Percentiles rank a stretch among this genome's conserved stretches.
Conservation (phyloP, 495 filamentous ascomycete genomes). For the Penicillium coffeae region DNA sequence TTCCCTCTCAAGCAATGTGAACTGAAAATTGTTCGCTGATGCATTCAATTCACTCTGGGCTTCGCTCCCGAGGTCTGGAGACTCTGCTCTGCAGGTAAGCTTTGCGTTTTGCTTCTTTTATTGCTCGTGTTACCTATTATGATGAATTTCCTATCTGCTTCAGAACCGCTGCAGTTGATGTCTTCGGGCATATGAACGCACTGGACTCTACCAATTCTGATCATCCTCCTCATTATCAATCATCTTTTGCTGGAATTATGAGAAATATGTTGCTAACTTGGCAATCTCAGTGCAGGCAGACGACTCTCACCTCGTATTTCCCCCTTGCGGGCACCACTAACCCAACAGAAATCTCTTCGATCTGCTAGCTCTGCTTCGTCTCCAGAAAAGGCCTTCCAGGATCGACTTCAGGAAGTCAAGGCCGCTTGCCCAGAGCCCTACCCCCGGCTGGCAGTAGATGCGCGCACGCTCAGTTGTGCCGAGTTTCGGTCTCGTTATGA, state of each 20-base stretch:
- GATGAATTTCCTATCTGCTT: constrained; percentile 50
- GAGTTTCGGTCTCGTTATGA: constrained; percentile 39
- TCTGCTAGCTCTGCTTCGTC: constrained; percentile 32
- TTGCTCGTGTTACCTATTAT: constrained; percentile 10
- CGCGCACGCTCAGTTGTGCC: constrained; percentile 29
- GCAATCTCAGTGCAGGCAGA: constrained; percentile 26
- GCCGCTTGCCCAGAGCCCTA: constrained; percentile 43
- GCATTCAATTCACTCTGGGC: constrained; percentile 37
- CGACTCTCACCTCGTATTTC: constrained; percentile 8
- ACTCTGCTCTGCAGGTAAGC: constrained; percentile 36
- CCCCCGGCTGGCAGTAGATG: constrained; percentile 42
- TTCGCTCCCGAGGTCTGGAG: constrained; percentile 22
- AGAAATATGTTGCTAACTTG: constrained; percentile 15
- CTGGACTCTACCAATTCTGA: constrained; percentile 21
- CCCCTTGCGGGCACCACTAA: constrained; percentile 18
- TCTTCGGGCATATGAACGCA: constrained; percentile 43
- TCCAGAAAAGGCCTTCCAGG: constrained; percentile 37
- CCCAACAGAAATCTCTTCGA: constrained; percentile 13
- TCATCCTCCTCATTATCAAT: constrained; percentile 1
- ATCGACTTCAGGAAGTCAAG: constrained; percentile 49
- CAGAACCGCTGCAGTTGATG: constrained; percentile 98
- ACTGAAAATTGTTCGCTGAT: constrained; percentile 18
- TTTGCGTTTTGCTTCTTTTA: constrained; percentile 7
- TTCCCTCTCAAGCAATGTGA: constrained; percentile 22
- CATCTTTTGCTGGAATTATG: not conserved